These are phyloP conservation scores for Meyerozyma guilliermondii DNA, from an alignment of 1,139 yeast genomes.

Conservation along the genomic window DNA sequence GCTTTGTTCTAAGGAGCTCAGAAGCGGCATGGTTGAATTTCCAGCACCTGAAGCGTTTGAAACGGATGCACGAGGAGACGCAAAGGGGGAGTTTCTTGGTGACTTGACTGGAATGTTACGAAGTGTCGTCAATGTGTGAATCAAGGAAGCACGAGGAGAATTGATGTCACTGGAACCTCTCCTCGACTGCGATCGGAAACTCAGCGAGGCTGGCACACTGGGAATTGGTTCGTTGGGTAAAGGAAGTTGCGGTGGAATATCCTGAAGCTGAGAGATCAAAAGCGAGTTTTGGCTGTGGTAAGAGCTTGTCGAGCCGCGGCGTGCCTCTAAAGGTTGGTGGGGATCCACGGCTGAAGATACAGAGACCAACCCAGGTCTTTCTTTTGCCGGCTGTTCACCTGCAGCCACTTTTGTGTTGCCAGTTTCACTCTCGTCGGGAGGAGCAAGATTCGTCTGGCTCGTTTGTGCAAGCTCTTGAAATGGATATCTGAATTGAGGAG, in stretches of 20 bases:
- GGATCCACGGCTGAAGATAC: constrained; percentile 20
- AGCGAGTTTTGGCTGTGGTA: constrained; percentile 24
- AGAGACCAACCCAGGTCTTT: constrained; percentile 10
- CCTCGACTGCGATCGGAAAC: constrained; percentile 29
- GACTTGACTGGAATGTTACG: constrained; percentile 36
- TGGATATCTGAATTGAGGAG: constrained; percentile 57
- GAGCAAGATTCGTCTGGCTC: background rate
- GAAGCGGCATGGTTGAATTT: background rate
- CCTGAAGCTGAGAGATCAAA: constrained; percentile 31
- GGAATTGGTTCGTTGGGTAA: constrained; percentile 52
- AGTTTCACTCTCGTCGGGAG: background rate
- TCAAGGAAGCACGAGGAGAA: constrained; percentile 40
- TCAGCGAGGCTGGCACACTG: constrained; percentile 33
- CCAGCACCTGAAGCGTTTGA: constrained; percentile 28
- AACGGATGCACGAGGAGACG: constrained; percentile 30
- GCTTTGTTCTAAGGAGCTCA: background rate
- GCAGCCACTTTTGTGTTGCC: background rate
- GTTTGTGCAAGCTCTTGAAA: constrained; percentile 39
- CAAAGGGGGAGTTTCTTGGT: constrained; percentile 40
- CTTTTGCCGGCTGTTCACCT: constrained; percentile 3
- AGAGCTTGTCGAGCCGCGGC: constrained; percentile 28
- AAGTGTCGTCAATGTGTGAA: constrained; percentile 39
- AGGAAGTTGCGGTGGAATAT: constrained; percentile 52
- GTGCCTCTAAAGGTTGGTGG: constrained; percentile 10
- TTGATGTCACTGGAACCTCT: constrained; percentile 33